Evolutionary conservation across 2,329 filamentous ascomycete species (phyloP).

Genomic region (Hypoxylon sp.): DNA sequence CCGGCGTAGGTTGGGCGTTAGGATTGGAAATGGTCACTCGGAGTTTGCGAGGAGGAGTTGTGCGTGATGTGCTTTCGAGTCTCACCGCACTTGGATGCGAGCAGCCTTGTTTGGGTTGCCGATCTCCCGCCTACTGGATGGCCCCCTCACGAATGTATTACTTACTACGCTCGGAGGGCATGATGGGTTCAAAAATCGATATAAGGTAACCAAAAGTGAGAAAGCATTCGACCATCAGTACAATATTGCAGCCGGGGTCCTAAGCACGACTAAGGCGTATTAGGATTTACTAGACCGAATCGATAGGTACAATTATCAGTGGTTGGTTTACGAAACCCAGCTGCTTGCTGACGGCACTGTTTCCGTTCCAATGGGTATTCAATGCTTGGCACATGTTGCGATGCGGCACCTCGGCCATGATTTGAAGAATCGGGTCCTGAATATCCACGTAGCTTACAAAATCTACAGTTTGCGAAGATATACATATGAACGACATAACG

Average conservation of each 20-base stretch:
- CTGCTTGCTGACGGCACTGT: slow-evolving; percentile 38
- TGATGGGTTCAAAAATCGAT: slow-evolving; percentile 21
- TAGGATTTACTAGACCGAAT: slow-evolving; percentile 25
- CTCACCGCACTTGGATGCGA: slow-evolving; percentile 27
- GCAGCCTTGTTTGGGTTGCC: slow-evolving; percentile 28
- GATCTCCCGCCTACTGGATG: slow-evolving; percentile 34
- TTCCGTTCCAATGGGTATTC: slow-evolving; percentile 30
- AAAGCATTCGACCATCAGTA: slow-evolving; percentile 12
- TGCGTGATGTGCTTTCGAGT: slow-evolving; percentile 27
- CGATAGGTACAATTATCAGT: slow-evolving; percentile 31
- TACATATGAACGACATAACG: background rate
- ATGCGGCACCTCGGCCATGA: slow-evolving; percentile 14
- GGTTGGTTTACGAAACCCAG: slow-evolving; percentile 41
- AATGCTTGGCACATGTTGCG: slow-evolving; percentile 21
- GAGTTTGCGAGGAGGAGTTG: slow-evolving; percentile 15
- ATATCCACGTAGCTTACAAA: slow-evolving; percentile 13
- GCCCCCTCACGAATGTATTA: background rate
- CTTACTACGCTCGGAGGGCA: slow-evolving; percentile 1
- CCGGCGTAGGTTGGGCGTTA: slow-evolving; percentile 26
- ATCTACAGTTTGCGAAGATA: slow-evolving; percentile 4
- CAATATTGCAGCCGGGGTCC: slow-evolving; percentile 13
- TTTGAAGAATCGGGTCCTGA: slow-evolving; percentile 13
- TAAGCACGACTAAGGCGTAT: slow-evolving; percentile 20
- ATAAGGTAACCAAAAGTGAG: slow-evolving; percentile 12
- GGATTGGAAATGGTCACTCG: slow-evolving; percentile 21